phyloP scores from a whole-genome alignment of 495 filamentous ascomycete species.

The Lophiotrema nucula region DNA sequence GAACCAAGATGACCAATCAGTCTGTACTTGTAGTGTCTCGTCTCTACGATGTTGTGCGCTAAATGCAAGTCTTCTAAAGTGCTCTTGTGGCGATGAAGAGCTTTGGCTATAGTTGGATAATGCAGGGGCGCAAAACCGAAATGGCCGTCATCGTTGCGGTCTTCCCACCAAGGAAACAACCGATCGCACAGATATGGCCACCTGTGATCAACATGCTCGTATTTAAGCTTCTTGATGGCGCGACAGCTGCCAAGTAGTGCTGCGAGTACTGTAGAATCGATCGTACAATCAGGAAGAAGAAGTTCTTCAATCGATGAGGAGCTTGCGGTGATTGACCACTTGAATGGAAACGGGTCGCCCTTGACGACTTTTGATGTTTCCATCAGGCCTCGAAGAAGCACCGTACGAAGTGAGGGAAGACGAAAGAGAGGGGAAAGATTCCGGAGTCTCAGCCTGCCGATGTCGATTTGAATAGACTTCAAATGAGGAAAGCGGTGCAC shows the following conservation, averaged over 20 bases:
- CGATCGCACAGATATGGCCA: too few species aligned
- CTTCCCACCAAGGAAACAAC: too few species aligned
- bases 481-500: constrained; percentile 3
- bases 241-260: neutral
- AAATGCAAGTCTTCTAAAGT: neutral
- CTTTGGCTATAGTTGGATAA: neutral
- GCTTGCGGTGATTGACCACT: neutral
- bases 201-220: too few species aligned
- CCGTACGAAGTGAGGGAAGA: constrained; percentile 1
- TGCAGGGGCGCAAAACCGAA: neutral
- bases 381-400: neutral
- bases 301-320: neutral
- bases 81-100: neutral
- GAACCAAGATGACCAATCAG: too few species aligned
- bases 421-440: constrained; percentile 2
- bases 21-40: too few species aligned
- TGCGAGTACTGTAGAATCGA: neutral
- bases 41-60: too few species aligned
- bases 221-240: too few species aligned
- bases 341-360: neutral
- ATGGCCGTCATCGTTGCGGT: too few species aligned
- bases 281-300: neutral
- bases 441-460: neutral
- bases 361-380: neutral
- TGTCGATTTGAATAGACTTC: neutral